Conservation (phyloP, 73 alveolate genomes). For the Paramecium caudatum region DNA sequence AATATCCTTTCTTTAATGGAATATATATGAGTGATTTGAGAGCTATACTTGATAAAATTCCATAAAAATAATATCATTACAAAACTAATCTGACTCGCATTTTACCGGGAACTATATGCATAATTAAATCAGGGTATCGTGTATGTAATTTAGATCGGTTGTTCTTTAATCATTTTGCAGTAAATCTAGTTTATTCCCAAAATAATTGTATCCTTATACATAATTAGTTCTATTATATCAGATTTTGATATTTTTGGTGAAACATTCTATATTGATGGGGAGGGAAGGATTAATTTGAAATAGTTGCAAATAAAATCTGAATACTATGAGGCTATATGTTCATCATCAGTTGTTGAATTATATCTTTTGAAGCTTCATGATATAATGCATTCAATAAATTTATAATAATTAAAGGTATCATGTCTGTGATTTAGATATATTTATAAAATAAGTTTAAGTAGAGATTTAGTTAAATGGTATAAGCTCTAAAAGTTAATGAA, state of each 20-base stretch:
- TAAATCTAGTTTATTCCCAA: not conserved
- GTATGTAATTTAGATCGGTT: slow-evolving; percentile 26
- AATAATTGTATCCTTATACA: slow-evolving; percentile 2
- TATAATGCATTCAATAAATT: not conserved
- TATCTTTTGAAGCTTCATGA: not conserved
- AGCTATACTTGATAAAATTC: slow-evolving; percentile 21
- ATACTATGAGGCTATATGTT: slow-evolving; percentile 10
- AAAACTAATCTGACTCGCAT: slow-evolving; percentile 8
- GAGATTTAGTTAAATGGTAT: not conserved
- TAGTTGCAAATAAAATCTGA: not conserved
- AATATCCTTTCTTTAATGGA: slow-evolving; percentile 1
- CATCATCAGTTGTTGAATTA: not conserved
- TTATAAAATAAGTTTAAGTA: not conserved
- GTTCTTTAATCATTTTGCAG: slow-evolving; percentile 38
- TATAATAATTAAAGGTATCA: not conserved
- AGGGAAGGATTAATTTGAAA: slow-evolving; percentile 1
- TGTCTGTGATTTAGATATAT: not conserved
- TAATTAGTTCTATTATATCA: not conserved
- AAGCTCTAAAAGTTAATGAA: not conserved
- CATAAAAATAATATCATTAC: not conserved
- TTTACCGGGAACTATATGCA: slow-evolving; percentile 26
- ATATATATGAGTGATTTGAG: not conserved
- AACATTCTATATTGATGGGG: slow-evolving; percentile 14
- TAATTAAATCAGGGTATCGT: slow-evolving; percentile 38
- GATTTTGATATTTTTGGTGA: slow-evolving; percentile 30